phyloP scores from a whole-genome alignment of 768 basidiomycete species.

The Grammothele lineata region DNA sequence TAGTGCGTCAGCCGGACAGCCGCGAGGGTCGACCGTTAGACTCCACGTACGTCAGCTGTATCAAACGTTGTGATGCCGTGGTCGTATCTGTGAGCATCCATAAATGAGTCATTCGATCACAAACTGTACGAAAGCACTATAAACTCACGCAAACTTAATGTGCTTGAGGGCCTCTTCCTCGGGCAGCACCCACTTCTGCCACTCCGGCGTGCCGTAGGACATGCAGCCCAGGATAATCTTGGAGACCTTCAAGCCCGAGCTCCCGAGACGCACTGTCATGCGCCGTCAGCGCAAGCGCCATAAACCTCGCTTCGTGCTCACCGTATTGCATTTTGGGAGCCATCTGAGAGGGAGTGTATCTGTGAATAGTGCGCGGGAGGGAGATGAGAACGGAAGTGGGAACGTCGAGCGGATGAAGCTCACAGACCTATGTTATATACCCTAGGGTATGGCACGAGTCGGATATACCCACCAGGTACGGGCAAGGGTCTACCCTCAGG shows the following conservation, averaged over 20 bases:
- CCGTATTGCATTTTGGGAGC: constrained; percentile 1
- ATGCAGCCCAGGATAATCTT: constrained; percentile 32
- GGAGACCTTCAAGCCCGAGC: constrained; percentile 26
- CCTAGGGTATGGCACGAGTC: too few relatives aligned
- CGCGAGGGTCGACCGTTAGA: too few relatives aligned
- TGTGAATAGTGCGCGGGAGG: too few relatives aligned
- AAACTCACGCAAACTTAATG: constrained; percentile 38
- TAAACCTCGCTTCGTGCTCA: neutral
- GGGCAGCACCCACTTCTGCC: constrained; percentile 34
- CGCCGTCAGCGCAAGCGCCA: too few relatives aligned
- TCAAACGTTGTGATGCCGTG: constrained; percentile 34
- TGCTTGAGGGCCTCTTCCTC: constrained; percentile 35
- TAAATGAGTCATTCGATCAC: neutral
- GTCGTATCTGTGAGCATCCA: constrained; percentile 26
- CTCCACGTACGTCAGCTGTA: constrained; percentile 23
- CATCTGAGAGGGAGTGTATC: too few relatives aligned
- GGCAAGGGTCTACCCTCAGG: too few relatives aligned
- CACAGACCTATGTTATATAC: too few relatives aligned
- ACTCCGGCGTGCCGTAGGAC: constrained; percentile 28
- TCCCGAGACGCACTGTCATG: constrained; percentile 24
- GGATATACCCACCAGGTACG: too few relatives aligned
- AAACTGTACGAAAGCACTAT: neutral
- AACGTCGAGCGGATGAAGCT: too few relatives aligned
- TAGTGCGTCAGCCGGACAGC: too few relatives aligned
- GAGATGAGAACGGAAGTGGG: too few relatives aligned